Base-by-base conservation (phyloP, 179 eudicot genomes). In the Beta macrorhiza region DNA sequence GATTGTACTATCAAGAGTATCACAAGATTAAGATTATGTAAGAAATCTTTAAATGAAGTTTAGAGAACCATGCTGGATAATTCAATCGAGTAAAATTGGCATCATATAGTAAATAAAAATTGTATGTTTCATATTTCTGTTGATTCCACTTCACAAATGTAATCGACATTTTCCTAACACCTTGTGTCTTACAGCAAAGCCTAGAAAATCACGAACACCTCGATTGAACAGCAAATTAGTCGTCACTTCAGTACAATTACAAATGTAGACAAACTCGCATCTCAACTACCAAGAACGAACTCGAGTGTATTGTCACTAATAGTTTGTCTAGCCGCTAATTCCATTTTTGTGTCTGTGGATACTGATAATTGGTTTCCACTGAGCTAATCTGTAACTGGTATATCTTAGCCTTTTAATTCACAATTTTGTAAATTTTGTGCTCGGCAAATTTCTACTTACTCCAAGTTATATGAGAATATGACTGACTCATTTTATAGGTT, bases 141-240 rank as follows among this genome's bases (percentile, higher is more conserved):
- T 72, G 16, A 44, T 25, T 52, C 1, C 20, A 52, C 13, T 10
- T 15, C 9, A 55, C 68, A 65, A 47, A 32, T 20, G 11, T 52
- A 20, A 72, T 52, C 45, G 9, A 37, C 77, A 14, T 61, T 70
- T 9, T 77, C 47, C 32, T n/a, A 62, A 61, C 11, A 10, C 20
- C 76, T 42, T 74, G 1, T 68, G 44, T 70, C 57, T 67, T 81
- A 59, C 87, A 84, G 84, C 52, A 73, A 78, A 55, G 0, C 11
- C 78, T 80, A 13, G 80, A 84, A 77, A 20, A 52, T 58, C 82
- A 84, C 25, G 77, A 78, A 61, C 87, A 84, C 77, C 9, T 42
- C 25, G 84, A 81, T 42, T 84, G 73, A 81, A 42, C 74, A 20
- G 47, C 59, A 25, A 7, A 5, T 14, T 29, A 6, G 47, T 67